Evolutionary conservation across 2,329 filamentous ascomycete species (phyloP).

Genomic region (Fusarium lyarnte): DNA sequence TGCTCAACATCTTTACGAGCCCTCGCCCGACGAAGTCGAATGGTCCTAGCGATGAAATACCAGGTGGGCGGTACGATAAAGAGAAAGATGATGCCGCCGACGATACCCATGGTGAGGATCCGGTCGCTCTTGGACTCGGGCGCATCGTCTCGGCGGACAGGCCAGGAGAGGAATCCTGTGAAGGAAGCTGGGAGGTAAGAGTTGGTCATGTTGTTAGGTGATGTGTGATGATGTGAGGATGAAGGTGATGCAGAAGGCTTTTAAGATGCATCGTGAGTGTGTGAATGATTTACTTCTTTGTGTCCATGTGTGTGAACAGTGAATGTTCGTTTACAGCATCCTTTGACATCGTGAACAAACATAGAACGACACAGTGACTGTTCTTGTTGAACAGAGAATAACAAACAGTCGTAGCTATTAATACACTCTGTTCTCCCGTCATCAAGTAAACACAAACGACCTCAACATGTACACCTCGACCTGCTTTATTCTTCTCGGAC

Average conservation of each 20-base stretch:
- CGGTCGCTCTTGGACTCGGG: background rate
- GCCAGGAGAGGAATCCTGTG: conserved; percentile 3
- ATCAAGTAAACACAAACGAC: background rate
- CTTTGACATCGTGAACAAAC: background rate
- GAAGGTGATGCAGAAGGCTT: background rate
- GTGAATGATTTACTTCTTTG: background rate
- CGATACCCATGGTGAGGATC: background rate
- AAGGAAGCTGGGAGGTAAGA: conserved; percentile 3
- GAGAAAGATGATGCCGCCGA: conserved; percentile 7
- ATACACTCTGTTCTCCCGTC: background rate
- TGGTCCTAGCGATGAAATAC: background rate
- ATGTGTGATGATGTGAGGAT: background rate
- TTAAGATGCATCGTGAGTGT: background rate
- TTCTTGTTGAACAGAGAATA: background rate
- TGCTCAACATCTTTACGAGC: background rate
- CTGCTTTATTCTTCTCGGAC: background rate
- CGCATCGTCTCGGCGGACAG: background rate
- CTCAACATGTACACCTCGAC: background rate
- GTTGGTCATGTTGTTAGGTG: background rate
- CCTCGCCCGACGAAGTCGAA: background rate
- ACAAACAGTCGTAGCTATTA: background rate
- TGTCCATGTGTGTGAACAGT: background rate
- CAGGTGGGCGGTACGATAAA: conserved; percentile 10
- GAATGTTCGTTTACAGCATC: background rate
- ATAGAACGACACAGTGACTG: too few species aligned